These are phyloP conservation scores for Penicillium sp. DNA, from an alignment of 2,329 filamentous ascomycete genomes.

Conservation along the genomic window DNA sequence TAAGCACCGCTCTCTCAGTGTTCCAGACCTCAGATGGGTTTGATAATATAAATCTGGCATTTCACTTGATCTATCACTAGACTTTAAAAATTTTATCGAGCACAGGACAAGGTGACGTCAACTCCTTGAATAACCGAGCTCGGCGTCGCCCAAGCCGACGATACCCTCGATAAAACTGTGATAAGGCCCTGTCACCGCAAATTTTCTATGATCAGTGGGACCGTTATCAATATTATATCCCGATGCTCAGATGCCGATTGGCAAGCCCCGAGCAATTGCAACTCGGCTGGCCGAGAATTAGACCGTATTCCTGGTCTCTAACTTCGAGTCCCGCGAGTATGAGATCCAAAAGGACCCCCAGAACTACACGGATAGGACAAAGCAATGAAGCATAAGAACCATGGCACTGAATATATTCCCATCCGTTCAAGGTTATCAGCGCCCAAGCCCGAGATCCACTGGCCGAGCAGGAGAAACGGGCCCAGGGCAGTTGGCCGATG, in stretches of 20 bases:
- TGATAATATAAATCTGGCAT: not conserved
- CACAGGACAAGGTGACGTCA: conserved; percentile 5
- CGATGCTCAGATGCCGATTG: not conserved
- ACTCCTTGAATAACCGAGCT: conserved; percentile 14
- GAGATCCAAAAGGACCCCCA: not conserved
- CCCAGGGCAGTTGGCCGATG: conserved; percentile 4
- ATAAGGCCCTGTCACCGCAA: conserved; percentile 1
- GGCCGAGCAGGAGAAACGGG: not conserved
- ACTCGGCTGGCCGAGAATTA: not conserved
- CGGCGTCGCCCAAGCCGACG: conserved; percentile 4
- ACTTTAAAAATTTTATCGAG: not conserved
- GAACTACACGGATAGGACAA: not conserved
- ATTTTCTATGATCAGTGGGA: not conserved
- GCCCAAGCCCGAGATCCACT: not conserved
- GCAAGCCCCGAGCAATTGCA: not conserved
- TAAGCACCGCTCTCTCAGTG: too few species aligned
- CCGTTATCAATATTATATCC: not conserved
- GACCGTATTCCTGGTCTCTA: not conserved
- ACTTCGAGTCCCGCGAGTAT: not conserved
- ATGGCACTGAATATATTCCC: not conserved
- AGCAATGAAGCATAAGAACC: not conserved
- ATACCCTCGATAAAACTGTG: conserved; percentile 5
- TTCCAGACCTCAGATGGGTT: too few species aligned
- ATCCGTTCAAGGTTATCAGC: not conserved
- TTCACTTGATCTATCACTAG: not conserved